Evolutionary conservation across 2,329 filamentous ascomycete species (phyloP).

Genomic region (Alternaria triticimaculans): DNA sequence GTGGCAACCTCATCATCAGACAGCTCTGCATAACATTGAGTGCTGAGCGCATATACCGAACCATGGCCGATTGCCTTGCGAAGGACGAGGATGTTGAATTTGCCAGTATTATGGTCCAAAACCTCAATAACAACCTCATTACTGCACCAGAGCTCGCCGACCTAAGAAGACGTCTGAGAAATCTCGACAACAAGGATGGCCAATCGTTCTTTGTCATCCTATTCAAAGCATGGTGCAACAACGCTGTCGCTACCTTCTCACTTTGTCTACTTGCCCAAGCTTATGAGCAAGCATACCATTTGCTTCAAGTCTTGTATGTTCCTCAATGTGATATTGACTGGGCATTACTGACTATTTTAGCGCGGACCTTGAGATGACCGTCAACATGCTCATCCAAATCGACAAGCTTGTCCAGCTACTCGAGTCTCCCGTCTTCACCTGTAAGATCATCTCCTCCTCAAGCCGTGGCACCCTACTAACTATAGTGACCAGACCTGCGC

Average conservation of each 20-base stretch:
- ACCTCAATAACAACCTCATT: constrained; percentile 98
- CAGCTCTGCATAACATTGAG: constrained; percentile 93
- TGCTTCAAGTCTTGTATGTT: constrained; percentile 89
- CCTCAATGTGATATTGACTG: background rate
- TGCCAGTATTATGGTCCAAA: constrained; percentile 99
- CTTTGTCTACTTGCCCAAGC: constrained; percentile 94
- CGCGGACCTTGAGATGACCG: constrained; percentile 97
- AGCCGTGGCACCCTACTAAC: constrained; percentile 4
- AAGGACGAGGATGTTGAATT: constrained; percentile 99
- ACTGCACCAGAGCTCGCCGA: constrained; percentile 94
- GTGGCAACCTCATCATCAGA: constrained; percentile 94
- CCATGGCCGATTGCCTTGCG: constrained; percentile 93
- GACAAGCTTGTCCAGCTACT: constrained; percentile 97
- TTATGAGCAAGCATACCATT: constrained; percentile 96
- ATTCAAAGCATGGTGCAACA: constrained; percentile 98
- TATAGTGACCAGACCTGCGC: constrained; percentile 71
- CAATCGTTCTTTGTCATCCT: constrained; percentile 94
- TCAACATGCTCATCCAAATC: constrained; percentile 98
- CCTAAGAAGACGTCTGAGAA: constrained; percentile 85
- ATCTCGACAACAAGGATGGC: constrained; percentile 91
- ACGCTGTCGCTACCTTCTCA: constrained; percentile 96
- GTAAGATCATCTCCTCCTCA: constrained; percentile 62
- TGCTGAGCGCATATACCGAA: constrained; percentile 93
- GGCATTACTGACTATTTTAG: constrained; percentile 56
- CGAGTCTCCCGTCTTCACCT: constrained; percentile 97